These are phyloP conservation scores for Fusarium xylarioides DNA, from an alignment of 2,329 filamentous ascomycete genomes.

Conservation along the genomic window DNA sequence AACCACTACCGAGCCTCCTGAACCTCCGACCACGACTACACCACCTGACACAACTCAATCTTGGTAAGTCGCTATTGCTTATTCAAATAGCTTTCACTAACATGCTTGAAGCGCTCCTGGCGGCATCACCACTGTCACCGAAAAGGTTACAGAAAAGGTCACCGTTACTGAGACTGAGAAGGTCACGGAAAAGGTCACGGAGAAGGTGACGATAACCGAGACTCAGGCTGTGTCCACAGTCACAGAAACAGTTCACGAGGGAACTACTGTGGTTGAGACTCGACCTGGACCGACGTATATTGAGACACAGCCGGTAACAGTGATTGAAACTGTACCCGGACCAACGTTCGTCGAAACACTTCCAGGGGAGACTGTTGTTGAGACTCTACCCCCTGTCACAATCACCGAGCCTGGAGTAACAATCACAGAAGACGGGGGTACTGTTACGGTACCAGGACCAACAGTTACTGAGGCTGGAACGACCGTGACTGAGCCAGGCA, in stretches of 20 bases:
- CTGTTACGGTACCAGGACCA: constrained; percentile 6
- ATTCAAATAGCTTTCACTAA: neutral
- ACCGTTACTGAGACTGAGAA: neutral
- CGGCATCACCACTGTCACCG: neutral
- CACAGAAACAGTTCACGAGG: neutral
- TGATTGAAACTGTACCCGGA: constrained; percentile 2
- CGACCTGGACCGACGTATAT: neutral
- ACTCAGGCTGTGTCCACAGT: neutral
- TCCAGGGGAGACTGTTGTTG: constrained; percentile 8
- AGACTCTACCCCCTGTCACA: constrained; percentile 3
- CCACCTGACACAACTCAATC: constrained; percentile 4
- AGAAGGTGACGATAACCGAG: neutral
- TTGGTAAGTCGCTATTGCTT: neutral
- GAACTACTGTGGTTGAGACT: constrained; percentile 14
- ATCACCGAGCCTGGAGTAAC: constrained; percentile 18
- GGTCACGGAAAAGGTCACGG: neutral
- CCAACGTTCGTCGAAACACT: constrained; percentile 4
- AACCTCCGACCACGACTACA: neutral
- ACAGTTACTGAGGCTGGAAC: constrained; percentile 15
- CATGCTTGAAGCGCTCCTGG: neutral
- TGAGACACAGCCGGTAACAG: constrained; percentile 4
- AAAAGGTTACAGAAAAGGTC: constrained; percentile 3
- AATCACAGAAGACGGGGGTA: constrained; percentile 8
- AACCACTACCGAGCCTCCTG: neutral
- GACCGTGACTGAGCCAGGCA: constrained; percentile 15